Percentiles rank a stretch among this genome's conserved stretches.
Evolutionary conservation across 1,284 basidiomycete species (phyloP).

Genomic region (Austroboletus novae-zelandiae): DNA sequence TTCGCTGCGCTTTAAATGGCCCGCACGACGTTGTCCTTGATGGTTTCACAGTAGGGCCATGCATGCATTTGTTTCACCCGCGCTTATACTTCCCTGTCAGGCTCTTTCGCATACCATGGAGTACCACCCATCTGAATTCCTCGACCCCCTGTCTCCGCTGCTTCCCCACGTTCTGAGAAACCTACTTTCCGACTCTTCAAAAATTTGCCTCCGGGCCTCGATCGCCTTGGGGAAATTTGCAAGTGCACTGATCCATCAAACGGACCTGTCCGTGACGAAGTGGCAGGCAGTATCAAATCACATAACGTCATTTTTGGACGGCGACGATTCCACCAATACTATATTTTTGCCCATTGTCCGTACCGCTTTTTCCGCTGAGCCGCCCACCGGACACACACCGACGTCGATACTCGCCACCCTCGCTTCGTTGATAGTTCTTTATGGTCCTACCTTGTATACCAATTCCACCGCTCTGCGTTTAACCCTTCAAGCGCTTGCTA

Average conservation of each 20-base stretch:
- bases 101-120: slow-evolving; percentile 41
- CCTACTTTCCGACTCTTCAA: slow-evolving; percentile 33
- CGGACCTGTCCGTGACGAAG: slow-evolving; percentile 7
- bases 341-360: slow-evolving; percentile 20
- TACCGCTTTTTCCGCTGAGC: slow-evolving; percentile 25
- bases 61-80: not conserved
- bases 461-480: slow-evolving; percentile 41
- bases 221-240: slow-evolving; percentile 43
- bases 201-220: slow-evolving; percentile 39
- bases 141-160: slow-evolving; percentile 32
- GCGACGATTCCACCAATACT: slow-evolving; percentile 8
- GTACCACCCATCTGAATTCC: slow-evolving; percentile 31
- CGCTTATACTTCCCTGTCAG: slow-evolving; percentile 28
- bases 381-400: slow-evolving; percentile 29
- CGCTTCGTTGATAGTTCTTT: slow-evolving; percentile 48
- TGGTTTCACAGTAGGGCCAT: slow-evolving; percentile 40
- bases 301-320: slow-evolving; percentile 31
- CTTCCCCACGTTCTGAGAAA: slow-evolving; percentile 38
- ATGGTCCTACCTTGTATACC: slow-evolving; percentile 44
- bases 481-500: slow-evolving; percentile 36
- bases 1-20: slow-evolving; percentile 35
- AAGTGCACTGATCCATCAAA: slow-evolving; percentile 23
- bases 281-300: slow-evolving; percentile 17
- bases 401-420: slow-evolving; percentile 38
- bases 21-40: slow-evolving; percentile 28